Percentiles rank a stretch among this genome's conserved stretches.
These are phyloP conservation scores for Dentipellis sp. DNA, from an alignment of 768 basidiomycete genomes.

Conservation along the genomic window DNA sequence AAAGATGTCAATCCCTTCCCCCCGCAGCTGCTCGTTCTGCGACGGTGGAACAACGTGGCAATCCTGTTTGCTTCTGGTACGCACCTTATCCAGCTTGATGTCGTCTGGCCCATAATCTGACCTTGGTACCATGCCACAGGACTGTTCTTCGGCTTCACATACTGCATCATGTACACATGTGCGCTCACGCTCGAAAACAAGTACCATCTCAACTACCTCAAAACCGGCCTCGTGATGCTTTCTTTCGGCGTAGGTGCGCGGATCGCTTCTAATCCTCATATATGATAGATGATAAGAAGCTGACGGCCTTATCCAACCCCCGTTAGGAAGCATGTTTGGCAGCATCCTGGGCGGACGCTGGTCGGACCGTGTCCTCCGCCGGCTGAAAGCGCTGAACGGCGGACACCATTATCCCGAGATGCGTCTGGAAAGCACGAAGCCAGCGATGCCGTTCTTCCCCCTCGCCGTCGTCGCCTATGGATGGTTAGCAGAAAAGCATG, in stretches of 20 bases:
- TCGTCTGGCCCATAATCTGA: background rate
- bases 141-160: constrained; percentile 61
- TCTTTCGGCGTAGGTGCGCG: constrained; percentile 57
- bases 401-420: constrained; percentile 63
- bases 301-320: background rate
- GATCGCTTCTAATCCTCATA: background rate
- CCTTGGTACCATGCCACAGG: constrained; percentile 29
- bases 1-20: constrained; percentile 69
- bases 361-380: constrained; percentile 40
- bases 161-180: constrained; percentile 65
- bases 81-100: constrained; percentile 5
- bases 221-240: constrained; percentile 70
- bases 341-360: constrained; percentile 50
- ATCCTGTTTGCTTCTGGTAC: constrained; percentile 60
- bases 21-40: constrained; percentile 50
- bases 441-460: constrained; percentile 52
- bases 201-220: constrained; percentile 61
- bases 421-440: constrained; percentile 55
- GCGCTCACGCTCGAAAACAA: constrained; percentile 54
- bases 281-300: background rate
- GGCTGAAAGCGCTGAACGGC: constrained; percentile 33
- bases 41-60: constrained; percentile 55
- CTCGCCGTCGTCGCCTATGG: constrained; percentile 58
- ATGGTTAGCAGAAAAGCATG: constrained; percentile 60
- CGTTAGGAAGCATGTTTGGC: constrained; percentile 38